These are phyloP conservation scores for Fonsecaea pedrosoi DNA, from an alignment of 2,329 filamentous ascomycete species.

Conservation along the genomic window DNA sequence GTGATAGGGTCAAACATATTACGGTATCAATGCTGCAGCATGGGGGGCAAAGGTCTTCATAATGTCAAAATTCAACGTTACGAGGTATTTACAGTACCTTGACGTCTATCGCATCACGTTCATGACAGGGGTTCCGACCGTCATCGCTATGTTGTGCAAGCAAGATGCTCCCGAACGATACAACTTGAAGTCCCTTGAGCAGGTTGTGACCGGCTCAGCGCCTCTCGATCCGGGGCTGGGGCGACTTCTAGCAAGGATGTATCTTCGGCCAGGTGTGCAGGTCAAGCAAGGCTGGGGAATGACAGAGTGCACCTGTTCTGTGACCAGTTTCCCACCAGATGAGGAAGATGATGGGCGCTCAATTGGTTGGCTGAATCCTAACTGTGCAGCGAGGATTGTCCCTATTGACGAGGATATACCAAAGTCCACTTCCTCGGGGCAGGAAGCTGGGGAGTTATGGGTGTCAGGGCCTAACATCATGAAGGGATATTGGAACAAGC, in stretches of 20 bases:
- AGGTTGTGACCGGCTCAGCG: slow-evolving; percentile 14
- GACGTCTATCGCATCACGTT: slow-evolving; percentile 18
- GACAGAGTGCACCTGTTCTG: slow-evolving; percentile 34
- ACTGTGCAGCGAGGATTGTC: slow-evolving; percentile 15
- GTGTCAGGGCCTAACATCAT: slow-evolving; percentile 44
- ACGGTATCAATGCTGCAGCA: slow-evolving; percentile 12
- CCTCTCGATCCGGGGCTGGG: slow-evolving; percentile 18
- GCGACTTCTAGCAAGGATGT: slow-evolving; percentile 1
- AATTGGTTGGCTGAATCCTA: slow-evolving; percentile 24
- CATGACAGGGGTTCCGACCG: slow-evolving; percentile 20
- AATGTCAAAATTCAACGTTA: slow-evolving; percentile 18
- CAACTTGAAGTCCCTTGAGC: slow-evolving; percentile 18
- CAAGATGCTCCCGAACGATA: slow-evolving; percentile 12
- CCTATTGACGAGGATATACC: slow-evolving; percentile 8
- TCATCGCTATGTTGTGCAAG: slow-evolving; percentile 15
- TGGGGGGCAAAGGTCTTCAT: slow-evolving; percentile 20
- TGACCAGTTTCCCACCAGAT: slow-evolving; percentile 17
- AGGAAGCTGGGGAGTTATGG: slow-evolving; percentile 54
- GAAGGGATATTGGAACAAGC: slow-evolving; percentile 44
- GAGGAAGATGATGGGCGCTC: slow-evolving; percentile 22
- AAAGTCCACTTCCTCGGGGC: background rate
- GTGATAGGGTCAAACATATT: slow-evolving; percentile 22
- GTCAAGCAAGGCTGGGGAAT: slow-evolving; percentile 37
- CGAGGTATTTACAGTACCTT: slow-evolving; percentile 16
- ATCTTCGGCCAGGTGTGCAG: slow-evolving; percentile 17